Conservation (phyloP, 441 rosid genomes). For the Arabidopsis lyrata region DNA sequence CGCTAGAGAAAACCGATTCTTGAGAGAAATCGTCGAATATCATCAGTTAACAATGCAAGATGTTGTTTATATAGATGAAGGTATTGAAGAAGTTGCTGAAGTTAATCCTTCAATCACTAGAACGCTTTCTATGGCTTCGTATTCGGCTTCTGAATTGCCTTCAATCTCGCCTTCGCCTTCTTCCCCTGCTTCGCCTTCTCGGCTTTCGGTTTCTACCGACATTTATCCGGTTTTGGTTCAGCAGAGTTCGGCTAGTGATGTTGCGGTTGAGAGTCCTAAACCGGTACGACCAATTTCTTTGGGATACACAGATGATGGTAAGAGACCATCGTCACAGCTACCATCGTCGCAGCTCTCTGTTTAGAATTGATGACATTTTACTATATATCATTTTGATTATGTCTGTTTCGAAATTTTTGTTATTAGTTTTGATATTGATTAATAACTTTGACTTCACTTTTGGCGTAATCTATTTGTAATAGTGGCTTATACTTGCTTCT, state of each 20-base stretch:
- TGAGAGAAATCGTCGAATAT: slow-evolving; percentile 95
- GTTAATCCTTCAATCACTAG: slow-evolving; percentile 63
- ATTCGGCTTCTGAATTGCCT: slow-evolving; percentile 58
- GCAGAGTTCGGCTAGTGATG: slow-evolving; percentile 44
- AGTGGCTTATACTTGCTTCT: not conserved
- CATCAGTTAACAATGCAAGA: slow-evolving; percentile 98
- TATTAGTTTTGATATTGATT: slow-evolving; percentile 11
- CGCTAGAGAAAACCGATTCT: slow-evolving; percentile 86
- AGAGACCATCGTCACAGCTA: slow-evolving; percentile 37
- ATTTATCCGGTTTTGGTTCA: slow-evolving; percentile 42
- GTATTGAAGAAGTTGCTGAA: slow-evolving; percentile 83
- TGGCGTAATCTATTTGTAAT: slow-evolving; percentile 14
- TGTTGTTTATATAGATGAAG: slow-evolving; percentile 87
- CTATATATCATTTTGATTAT: slow-evolving; percentile 12
- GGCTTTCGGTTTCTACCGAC: slow-evolving; percentile 47
- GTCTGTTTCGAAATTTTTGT: not conserved
- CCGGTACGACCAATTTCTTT: slow-evolving; percentile 42
- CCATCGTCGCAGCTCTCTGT: slow-evolving; percentile 36
- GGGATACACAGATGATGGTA: slow-evolving; percentile 46
- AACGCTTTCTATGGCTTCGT: slow-evolving; percentile 60
- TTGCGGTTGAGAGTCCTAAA: slow-evolving; percentile 40
- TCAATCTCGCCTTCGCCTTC: slow-evolving; percentile 47
- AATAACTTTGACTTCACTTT: slow-evolving; percentile 10
- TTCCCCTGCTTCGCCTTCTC: slow-evolving; percentile 46
- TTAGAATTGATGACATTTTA: slow-evolving; percentile 5